Conservation (phyloP, 805 yeast genomes). For the Candida ipomoeae region DNA sequence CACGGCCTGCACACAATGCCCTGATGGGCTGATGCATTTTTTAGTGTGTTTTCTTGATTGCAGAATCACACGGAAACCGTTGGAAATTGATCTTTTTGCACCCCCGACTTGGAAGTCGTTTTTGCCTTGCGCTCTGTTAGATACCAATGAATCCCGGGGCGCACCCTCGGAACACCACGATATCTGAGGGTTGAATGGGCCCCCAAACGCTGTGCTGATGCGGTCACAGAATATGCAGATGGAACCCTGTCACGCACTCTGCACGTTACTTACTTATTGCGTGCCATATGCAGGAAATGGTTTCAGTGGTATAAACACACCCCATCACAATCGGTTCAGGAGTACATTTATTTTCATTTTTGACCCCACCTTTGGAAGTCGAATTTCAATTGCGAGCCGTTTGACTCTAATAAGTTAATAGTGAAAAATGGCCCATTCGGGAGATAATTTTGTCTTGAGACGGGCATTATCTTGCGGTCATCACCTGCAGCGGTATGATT, state of each 20-base stretch:
- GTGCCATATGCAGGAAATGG: background rate
- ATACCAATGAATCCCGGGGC: background rate
- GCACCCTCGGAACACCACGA: background rate
- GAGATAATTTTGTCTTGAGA: background rate
- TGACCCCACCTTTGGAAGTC: background rate
- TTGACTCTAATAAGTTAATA: background rate
- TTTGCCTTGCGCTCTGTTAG: background rate
- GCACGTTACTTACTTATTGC: background rate
- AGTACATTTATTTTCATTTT: background rate
- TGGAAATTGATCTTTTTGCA: background rate
- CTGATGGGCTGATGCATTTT: background rate
- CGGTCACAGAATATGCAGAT: background rate
- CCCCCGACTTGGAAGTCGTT: background rate
- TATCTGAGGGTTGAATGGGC: background rate
- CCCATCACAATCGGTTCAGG: background rate
- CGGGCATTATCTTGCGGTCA: background rate
- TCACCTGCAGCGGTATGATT: background rate
- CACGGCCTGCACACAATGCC: background rate
- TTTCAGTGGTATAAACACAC: background rate
- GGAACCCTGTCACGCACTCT: background rate
- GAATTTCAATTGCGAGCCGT: background rate
- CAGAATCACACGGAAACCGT: background rate
- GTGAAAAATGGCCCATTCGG: background rate
- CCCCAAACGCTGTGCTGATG: background rate
- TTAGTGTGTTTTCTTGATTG: background rate